phyloP scores from a whole-genome alignment of 1,139 yeast genomes.

The Nakaseomyces nivariensis region DNA sequence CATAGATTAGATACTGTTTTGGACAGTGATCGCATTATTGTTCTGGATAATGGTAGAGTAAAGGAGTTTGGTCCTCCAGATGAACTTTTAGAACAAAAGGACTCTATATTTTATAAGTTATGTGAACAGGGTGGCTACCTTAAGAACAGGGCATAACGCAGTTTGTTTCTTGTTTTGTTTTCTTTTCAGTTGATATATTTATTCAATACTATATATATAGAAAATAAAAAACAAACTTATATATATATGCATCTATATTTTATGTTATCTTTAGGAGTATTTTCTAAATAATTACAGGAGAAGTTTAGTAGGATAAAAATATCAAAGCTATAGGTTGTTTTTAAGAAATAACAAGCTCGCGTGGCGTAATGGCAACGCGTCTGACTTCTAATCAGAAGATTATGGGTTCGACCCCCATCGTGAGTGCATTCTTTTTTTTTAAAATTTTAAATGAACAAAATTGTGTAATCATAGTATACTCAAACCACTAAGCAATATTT shows the following conservation, averaged over 20 bases:
- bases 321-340: too few relatives aligned
- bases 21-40: conserved; percentile 66
- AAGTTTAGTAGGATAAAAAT: too few relatives aligned
- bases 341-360: conserved; percentile 31
- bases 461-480: too few relatives aligned
- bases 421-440: conserved; percentile 32
- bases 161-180: not conserved
- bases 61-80: conserved; percentile 62
- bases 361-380: conserved; percentile 56
- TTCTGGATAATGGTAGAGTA: conserved; percentile 57
- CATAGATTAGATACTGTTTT: conserved; percentile 75
- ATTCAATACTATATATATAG: too few relatives aligned
- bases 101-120: conserved; percentile 41
- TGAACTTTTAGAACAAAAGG: conserved; percentile 36
- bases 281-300: too few relatives aligned
- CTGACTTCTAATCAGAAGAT: conserved; percentile 52
- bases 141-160: conserved; percentile 4
- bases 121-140: conserved; percentile 40
- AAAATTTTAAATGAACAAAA: not conserved
- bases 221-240: too few relatives aligned
- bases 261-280: too few relatives aligned
- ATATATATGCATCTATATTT: too few relatives aligned
- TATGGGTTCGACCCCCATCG: conserved; percentile 54
- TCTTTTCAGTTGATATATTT: too few relatives aligned
- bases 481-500: too few relatives aligned